A percentile compares a stretch with the other conserved stretches of the same genome.
Conservation (phyloP, 352 stramenopile species). For the Phytopythium litorale region DNA sequence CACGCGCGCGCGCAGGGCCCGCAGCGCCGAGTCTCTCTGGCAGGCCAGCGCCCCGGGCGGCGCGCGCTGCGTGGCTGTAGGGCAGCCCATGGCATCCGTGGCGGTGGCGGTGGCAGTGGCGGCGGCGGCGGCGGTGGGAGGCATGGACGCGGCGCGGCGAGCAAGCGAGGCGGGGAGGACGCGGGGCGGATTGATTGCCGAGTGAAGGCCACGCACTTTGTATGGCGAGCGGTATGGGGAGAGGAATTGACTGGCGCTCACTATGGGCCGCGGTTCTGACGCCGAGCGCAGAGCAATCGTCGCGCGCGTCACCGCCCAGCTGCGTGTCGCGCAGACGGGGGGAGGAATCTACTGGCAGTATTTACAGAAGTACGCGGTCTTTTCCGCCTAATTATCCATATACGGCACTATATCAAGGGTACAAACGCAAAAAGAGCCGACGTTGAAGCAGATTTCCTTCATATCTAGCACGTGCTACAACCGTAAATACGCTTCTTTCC, state of each 20-base stretch:
- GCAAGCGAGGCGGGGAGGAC: background rate
- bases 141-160: slow-evolving; percentile 1
- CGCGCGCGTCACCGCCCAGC: background rate
- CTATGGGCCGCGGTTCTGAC: background rate
- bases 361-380: background rate
- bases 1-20: slow-evolving; percentile 41
- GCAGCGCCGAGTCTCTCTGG: slow-evolving; percentile 63
- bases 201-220: background rate
- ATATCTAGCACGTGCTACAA: background rate
- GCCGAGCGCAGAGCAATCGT: background rate
- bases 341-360: background rate
- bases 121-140: background rate
- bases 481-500: background rate
- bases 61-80: slow-evolving; percentile 12
- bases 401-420: no score
- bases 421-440: no score
- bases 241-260: background rate
- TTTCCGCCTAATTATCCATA: no score
- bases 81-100: slow-evolving; percentile 2
- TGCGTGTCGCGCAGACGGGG: background rate
- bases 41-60: slow-evolving; percentile 51
- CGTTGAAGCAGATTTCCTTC: no score
- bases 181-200: background rate
- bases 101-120: background rate
- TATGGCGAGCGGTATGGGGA: background rate